Evolutionary conservation across 768 basidiomycete genomes (phyloP), one percentile per base, ranked within the genome.

Genomic region (Gymnopilus dilepis): DNA sequence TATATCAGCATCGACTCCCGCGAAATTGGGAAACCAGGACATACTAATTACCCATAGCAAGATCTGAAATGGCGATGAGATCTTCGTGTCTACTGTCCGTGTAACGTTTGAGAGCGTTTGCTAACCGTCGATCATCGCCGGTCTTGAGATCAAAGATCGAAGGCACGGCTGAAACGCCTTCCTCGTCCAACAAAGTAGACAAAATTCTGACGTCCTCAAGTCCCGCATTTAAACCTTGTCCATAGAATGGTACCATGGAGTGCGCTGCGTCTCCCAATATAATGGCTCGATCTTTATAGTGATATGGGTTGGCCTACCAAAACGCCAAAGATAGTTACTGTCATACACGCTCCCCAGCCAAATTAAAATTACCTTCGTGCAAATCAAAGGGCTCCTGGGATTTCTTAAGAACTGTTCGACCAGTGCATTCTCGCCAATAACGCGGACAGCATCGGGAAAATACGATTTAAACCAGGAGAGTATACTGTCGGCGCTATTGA

Each of bases 171-270:
- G 83, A 78, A 60, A 96, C 89, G 15, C 82, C 82, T 74, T 91
- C 87, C 61, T 88, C 82, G 58, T 85, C 84, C 69, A 98, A 81
- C 58, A 95, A 77, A 30, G 86, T 82, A 61, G 88, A 85, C 65
- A 99, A 83, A 55, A 99, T 86, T 66, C 97, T 87, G 68, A 99
- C 95, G 75, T 99, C 97, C 77, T 99, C 97, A 55, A 99, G 84
- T 15, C 97, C 97, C 72, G 96, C 97, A 72, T 99, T 99, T 67
- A 99, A 84, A 41, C 97, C 97, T 82, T 99, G 97, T 42, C 97
- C 92, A 73, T 92, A 95, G 78, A 95, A 96, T 64, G 97, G 96
- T n/a, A 96, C 95, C 95, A 99, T 98, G 42, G 94, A 91, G 76
- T 99, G 97, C 11, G 95, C 94, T 40, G 97, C 91, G 75, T 99